A percentile compares a stretch with the other conserved stretches of the same genome.
These are phyloP conservation scores for Podospora pseudoanserina DNA, from an alignment of 495 filamentous ascomycete genomes.

Conservation along the genomic window DNA sequence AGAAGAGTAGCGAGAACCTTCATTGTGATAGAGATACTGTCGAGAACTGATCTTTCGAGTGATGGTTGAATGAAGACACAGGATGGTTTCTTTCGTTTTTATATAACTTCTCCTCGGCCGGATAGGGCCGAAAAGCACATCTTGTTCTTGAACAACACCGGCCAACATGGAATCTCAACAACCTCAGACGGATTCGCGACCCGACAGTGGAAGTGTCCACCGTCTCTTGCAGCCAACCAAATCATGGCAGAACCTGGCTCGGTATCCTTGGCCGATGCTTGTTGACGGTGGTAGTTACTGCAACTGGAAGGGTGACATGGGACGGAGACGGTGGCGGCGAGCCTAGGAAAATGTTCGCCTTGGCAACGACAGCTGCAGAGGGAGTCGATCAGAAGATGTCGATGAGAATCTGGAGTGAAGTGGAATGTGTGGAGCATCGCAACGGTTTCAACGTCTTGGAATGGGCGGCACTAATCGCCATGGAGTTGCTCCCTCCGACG, in stretches of 20 bases:
- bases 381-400: slow-evolving; percentile 1
- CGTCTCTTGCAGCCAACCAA: slow-evolving; percentile 6
- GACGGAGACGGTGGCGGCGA: not conserved
- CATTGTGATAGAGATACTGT: slow-evolving; percentile 21
- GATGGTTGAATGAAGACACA: not conserved
- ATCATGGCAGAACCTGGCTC: slow-evolving; percentile 8
- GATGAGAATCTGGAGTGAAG: not conserved
- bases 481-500: slow-evolving; percentile 15
- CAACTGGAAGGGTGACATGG: slow-evolving; percentile 14
- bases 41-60: not conserved
- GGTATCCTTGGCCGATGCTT: slow-evolving; percentile 16
- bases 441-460: slow-evolving; percentile 1
- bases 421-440: not conserved
- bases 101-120: not conserved
- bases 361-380: slow-evolving; percentile 6
- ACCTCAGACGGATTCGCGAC: slow-evolving; percentile 1
- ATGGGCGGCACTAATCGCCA: slow-evolving; percentile 14
- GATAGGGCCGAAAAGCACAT: not conserved
- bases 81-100: not conserved
- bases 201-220: not conserved
- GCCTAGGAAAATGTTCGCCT: slow-evolving; percentile 3
- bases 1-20: slow-evolving; percentile 40
- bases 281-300: slow-evolving; percentile 13
- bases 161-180: not conserved
- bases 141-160: not conserved